Percentiles rank a stretch among this genome's conserved stretches.
Evolutionary conservation across 306 rosid genomes (phyloP).

Genomic region (Quercus berberidifolia): DNA sequence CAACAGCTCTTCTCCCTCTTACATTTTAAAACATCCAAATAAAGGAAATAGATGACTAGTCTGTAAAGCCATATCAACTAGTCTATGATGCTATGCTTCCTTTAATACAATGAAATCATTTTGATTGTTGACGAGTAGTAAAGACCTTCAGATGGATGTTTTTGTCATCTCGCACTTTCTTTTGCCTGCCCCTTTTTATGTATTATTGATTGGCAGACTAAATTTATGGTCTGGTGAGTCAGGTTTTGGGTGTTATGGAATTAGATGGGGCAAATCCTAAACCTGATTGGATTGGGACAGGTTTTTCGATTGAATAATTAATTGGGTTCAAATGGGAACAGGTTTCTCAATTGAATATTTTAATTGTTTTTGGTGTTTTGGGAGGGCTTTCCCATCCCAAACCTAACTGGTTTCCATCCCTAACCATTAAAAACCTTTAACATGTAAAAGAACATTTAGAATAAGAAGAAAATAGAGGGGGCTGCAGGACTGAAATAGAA

Average conservation of each 20-base stretch:
- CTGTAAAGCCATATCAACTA: too few species aligned
- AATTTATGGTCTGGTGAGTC: not conserved
- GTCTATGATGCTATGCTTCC: too few species aligned
- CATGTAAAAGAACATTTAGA: not conserved
- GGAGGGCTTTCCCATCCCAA: not conserved
- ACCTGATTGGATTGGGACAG: not conserved
- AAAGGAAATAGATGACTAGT: too few species aligned
- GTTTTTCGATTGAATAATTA: too few species aligned
- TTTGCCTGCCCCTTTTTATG: not conserved
- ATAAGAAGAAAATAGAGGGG: constrained; percentile 1
- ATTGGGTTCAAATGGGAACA: not conserved
- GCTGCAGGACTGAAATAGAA: not conserved
- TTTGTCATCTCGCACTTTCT: not conserved
- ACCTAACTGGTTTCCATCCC: not conserved
- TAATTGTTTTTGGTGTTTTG: not conserved
- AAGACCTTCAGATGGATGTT: not conserved
- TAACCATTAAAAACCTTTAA: not conserved
- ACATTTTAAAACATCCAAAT: too few species aligned
- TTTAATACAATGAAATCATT: not conserved
- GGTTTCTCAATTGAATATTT: not conserved
- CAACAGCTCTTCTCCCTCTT: too few species aligned
- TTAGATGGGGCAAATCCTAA: not conserved
- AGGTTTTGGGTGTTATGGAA: not conserved
- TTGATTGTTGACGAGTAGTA: not conserved
- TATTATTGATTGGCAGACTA: not conserved